These are phyloP conservation scores for Sutorius eximius DNA, from an alignment of 1,284 basidiomycete species.

Conservation along the genomic window DNA sequence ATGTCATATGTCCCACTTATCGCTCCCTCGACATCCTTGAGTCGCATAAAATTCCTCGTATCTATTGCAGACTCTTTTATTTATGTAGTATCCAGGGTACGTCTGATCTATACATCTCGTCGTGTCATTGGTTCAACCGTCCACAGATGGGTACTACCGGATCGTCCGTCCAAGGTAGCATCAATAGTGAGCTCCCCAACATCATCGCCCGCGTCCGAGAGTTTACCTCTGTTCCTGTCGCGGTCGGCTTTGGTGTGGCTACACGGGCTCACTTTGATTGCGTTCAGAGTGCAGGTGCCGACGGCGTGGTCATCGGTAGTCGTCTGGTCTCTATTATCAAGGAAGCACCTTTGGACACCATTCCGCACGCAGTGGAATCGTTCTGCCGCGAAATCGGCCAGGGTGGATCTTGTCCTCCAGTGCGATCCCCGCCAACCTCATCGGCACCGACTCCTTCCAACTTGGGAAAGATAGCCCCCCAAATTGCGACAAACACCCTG, in stretches of 20 bases:
- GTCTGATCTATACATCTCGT: not conserved
- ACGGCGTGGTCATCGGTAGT: constrained; percentile 94
- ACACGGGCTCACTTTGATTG: constrained; percentile 90
- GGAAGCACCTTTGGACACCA: constrained; percentile 51
- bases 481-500: constrained; percentile 39
- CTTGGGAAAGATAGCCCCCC: constrained; percentile 8
- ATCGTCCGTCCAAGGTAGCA: constrained; percentile 71
- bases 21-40: constrained; percentile 88
- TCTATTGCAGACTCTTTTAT: constrained; percentile 97
- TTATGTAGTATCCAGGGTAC: constrained; percentile 72
- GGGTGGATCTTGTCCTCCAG: constrained; percentile 48
- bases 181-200: constrained; percentile 78
- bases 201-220: constrained; percentile 42
- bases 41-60: constrained; percentile 88
- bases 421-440: constrained; percentile 35
- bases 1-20: constrained; percentile 97
- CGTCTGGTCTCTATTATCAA: constrained; percentile 83
- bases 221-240: constrained; percentile 58
- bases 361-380: constrained; percentile 64
- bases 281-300: constrained; percentile 84
- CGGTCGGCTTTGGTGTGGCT: constrained; percentile 96
- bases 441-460: constrained; percentile 45
- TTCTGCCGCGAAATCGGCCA: constrained; percentile 74
- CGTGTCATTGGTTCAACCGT: constrained; percentile 3
- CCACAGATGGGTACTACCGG: constrained; percentile 96